A percentile compares a stretch with the other conserved stretches of the same genome.
Conservation (phyloP, 2,329 filamentous ascomycete species). For the Esteya vermicola region DNA sequence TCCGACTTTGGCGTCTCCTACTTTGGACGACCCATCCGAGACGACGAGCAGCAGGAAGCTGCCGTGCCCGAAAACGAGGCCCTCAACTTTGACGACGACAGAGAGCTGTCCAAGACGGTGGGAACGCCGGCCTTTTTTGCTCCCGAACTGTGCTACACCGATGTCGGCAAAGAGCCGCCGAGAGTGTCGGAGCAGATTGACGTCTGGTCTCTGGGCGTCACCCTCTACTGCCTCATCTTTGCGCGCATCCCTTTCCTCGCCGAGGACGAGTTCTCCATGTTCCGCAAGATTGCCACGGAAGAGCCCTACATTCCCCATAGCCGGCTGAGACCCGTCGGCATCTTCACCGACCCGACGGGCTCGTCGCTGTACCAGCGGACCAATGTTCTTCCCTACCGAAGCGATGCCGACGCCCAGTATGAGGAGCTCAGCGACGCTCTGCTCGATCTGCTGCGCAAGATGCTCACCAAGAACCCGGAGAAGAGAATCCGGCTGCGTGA, state of each 20-base stretch:
- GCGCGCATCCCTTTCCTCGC: constrained; percentile 88
- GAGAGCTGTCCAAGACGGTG: constrained; percentile 95
- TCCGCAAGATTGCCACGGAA: constrained; percentile 78
- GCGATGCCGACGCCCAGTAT: constrained; percentile 66
- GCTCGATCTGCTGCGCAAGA: constrained; percentile 60
- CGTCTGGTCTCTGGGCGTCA: constrained; percentile 93
- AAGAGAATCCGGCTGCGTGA: constrained; percentile 81
- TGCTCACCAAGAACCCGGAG: constrained; percentile 80
- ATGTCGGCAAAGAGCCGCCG: constrained; percentile 52
- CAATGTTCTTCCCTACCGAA: constrained; percentile 54
- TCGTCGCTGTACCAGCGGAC: constrained; percentile 41
- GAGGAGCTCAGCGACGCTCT: constrained; percentile 74
- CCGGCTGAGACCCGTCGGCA: constrained; percentile 63
- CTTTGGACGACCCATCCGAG: constrained; percentile 74
- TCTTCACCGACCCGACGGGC: constrained; percentile 39
- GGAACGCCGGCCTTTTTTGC: constrained; percentile 97
- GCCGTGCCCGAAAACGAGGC: constrained; percentile 67
- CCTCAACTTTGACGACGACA: constrained; percentile 76
- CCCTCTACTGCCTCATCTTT: constrained; percentile 87
- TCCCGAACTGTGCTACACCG: constrained; percentile 87
- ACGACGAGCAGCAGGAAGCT: constrained; percentile 68
- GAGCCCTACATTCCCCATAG: constrained; percentile 79
- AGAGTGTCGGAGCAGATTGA: constrained; percentile 90
- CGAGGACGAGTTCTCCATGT: constrained; percentile 83
- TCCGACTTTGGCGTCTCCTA: constrained; percentile 98